Evolutionary conservation across 306 rosid species (phyloP).

Genomic region (Ormosia semicastrata): DNA sequence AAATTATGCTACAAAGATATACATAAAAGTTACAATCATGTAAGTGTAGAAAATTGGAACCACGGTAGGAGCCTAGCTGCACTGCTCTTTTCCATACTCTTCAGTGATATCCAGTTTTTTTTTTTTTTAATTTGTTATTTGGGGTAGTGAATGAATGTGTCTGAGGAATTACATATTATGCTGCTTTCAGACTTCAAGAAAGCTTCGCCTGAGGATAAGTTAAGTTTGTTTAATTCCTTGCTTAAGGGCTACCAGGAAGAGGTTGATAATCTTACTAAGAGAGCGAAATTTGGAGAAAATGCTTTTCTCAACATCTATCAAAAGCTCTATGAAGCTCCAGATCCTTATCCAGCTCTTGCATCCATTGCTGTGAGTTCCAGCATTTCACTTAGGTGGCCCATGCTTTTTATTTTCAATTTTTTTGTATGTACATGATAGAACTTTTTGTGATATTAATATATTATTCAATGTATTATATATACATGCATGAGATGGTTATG

Average conservation of each 20-base stretch:
- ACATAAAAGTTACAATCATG: not conserved
- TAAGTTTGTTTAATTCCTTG: constrained; percentile 66
- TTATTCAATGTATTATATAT: not conserved
- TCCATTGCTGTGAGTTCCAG: constrained; percentile 78
- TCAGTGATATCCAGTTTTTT: not conserved
- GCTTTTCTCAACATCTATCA: constrained; percentile 96
- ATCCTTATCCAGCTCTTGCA: constrained; percentile 90
- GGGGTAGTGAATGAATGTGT: not conserved
- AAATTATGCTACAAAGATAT: constrained; percentile 3
- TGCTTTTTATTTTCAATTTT: not conserved
- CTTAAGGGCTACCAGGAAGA: constrained; percentile 94
- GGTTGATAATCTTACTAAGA: constrained; percentile 93
- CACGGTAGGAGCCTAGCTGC: not conserved
- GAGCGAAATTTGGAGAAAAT: constrained; percentile 97
- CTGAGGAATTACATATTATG: constrained; percentile 23
- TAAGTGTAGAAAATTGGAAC: not conserved
- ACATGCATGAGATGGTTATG: not conserved
- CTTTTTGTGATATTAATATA: not conserved
- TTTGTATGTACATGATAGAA: not conserved
- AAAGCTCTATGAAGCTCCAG: constrained; percentile 95
- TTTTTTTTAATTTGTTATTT: not conserved
- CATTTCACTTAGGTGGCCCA: constrained; percentile 23
- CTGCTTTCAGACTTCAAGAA: constrained; percentile 77
- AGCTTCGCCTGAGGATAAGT: constrained; percentile 79
- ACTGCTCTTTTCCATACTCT: not conserved